Conservation (phyloP, 139 green algal genomes). For the Limnomonas spitsbergensis region DNA sequence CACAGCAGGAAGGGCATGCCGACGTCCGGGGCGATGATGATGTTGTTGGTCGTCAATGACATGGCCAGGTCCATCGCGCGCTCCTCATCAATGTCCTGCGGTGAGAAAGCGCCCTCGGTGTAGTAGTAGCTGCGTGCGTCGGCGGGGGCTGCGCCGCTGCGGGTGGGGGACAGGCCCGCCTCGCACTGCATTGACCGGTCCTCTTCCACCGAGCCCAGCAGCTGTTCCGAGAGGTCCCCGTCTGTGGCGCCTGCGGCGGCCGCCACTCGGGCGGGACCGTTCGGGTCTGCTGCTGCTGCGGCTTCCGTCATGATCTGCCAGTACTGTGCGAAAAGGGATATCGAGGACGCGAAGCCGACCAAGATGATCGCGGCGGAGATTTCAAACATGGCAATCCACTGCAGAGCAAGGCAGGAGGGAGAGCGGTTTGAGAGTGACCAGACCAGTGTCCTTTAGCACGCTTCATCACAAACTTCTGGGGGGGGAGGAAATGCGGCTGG, state of each 20-base stretch:
- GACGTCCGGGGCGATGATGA: constrained; percentile 21
- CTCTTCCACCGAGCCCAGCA: not conserved
- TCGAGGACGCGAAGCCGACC: constrained; percentile 6
- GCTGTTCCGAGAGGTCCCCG: not conserved
- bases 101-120: not conserved
- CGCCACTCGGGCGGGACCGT: too few relatives aligned
- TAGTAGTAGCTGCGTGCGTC: not conserved
- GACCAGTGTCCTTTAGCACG: too few relatives aligned
- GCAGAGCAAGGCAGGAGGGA: not conserved
- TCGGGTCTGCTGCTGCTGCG: not conserved
- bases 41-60: not conserved
- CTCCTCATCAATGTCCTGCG: not conserved
- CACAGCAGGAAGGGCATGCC: constrained; percentile 10
- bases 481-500: too few relatives aligned
- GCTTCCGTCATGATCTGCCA: constrained; percentile 14
- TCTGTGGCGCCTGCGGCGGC: not conserved
- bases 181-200: not conserved
- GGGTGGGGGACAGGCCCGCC: not conserved
- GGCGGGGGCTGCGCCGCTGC: not conserved
- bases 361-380: constrained; percentile 28
- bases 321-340: constrained; percentile 30
- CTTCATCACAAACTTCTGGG: too few relatives aligned
- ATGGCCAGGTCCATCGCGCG: constrained; percentile 14
- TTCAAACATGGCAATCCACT: constrained; percentile 66
- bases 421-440: too few relatives aligned